phyloP scores from a whole-genome alignment of 2,329 filamentous ascomycete species.

The Penicillium sp. region DNA sequence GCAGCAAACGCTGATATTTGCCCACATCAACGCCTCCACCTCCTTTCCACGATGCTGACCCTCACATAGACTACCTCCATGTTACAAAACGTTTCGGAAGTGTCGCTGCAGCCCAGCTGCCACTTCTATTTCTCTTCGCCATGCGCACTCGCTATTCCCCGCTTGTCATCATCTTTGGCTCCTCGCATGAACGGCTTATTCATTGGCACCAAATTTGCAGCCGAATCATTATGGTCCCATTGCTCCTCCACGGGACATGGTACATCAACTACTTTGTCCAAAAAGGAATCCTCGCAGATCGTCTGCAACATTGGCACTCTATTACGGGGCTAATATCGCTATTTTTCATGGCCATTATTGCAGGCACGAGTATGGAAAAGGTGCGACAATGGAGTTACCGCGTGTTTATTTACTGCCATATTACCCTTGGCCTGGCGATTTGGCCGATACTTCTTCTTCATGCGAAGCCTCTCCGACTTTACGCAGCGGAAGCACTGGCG shows the following conservation, averaged over 20 bases:
- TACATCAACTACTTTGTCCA: conserved; percentile 61
- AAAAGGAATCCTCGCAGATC: conserved; percentile 51
- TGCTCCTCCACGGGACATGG: conserved; percentile 55
- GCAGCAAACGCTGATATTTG: neutral
- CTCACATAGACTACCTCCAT: conserved; percentile 59
- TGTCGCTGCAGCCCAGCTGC: conserved; percentile 60
- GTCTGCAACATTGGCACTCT: conserved; percentile 45
- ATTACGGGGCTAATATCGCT: conserved; percentile 11
- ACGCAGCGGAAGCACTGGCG: conserved; percentile 10
- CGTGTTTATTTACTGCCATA: conserved; percentile 17
- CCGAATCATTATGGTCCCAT: conserved; percentile 54
- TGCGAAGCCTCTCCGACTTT: conserved; percentile 9
- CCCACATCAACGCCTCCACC: neutral
- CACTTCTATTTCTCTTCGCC: conserved; percentile 59
- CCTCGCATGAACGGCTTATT: conserved; percentile 60
- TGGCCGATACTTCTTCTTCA: conserved; percentile 14
- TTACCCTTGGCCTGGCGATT: conserved; percentile 8
- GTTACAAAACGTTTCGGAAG: conserved; percentile 63
- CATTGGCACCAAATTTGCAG: conserved; percentile 58
- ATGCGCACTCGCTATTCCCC: conserved; percentile 56
- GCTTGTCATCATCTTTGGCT: conserved; percentile 54
- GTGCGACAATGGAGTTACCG: conserved; percentile 15
- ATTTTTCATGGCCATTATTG: neutral
- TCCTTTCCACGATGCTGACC: neutral
- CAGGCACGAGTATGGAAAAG: conserved; percentile 9